Base-by-base conservation (phyloP, 2,329 filamentous ascomycete species). In the Nemania sp. region DNA sequence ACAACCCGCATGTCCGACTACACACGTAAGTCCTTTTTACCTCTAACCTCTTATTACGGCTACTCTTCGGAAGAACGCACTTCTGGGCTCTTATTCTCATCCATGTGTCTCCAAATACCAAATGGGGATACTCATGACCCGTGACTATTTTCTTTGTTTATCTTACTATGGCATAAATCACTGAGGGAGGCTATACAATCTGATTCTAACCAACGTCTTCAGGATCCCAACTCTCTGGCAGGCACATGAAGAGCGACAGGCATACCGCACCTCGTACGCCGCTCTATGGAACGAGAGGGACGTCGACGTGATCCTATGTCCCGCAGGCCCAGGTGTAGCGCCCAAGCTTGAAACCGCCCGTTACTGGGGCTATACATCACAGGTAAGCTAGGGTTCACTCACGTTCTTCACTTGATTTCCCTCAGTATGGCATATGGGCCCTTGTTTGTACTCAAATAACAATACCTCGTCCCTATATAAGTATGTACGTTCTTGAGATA, bases 321-420 rank as follows among this genome's bases (percentile, higher is more conserved):
- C 89, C 0, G 85, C 82, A 0, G 86, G 85, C 0, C 87, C 88
- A 1, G 69, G 74, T 49, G 73, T 74, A 11, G 75, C 75, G n/a
- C 86, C 83, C 78, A 85, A 68, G 82, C 78, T 72, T 65, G 79
- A 67, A 69, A 88, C 69, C 77, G 87, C 70, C 78, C 82, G 67
- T 73, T 90, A 75, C 81, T 92, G 89, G 89, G 85, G 85, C 1
- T 93, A 92, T 72, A 91, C 89, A 0, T 80, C 85, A 0, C 85
- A 89, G 55, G 67, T 69, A 52, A 55, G 18, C 11, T 38, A 54
- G 29, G 27, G 18, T 52, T 18, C 1, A 52, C 2, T 18, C 10
- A 29, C 5, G 6, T n/a, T 52, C 4, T n/a, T 43, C 11, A 26
- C 32, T 13, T 7, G 2, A 5, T 6, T 45, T 56, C 32, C 24